These are phyloP conservation scores for Spergularia marina DNA, from an alignment of 148 eudicot genomes.

Conservation along the genomic window DNA sequence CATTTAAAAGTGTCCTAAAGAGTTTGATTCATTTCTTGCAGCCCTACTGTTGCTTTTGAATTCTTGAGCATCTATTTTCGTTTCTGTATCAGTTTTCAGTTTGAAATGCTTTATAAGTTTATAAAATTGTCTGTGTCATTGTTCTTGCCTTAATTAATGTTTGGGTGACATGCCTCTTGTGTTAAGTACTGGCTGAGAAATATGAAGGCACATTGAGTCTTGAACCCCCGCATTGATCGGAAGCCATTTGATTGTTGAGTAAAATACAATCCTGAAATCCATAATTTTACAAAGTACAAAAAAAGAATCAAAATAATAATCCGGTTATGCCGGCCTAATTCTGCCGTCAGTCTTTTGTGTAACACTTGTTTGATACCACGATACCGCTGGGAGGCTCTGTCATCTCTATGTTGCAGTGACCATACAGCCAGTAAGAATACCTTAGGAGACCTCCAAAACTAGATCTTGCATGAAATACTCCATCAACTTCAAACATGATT, in stretches of 20 bases:
- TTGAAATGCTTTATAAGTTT: not conserved
- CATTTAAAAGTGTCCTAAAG: conserved; percentile 17
- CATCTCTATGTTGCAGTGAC: conserved; percentile 50
- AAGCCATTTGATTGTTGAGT: not conserved
- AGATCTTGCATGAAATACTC: conserved; percentile 55
- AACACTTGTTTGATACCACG: conserved; percentile 51
- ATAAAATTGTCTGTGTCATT: not conserved
- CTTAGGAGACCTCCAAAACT: conserved; percentile 49
- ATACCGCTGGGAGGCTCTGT: conserved; percentile 79
- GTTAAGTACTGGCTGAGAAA: not conserved
- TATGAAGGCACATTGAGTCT: not conserved
- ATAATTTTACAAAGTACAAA: conserved; percentile 17
- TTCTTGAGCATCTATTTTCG: not conserved
- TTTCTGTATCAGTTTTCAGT: not conserved
- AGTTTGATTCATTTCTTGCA: conserved; percentile 26
- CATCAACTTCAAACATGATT: conserved; percentile 50
- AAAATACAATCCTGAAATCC: conserved; percentile 16
- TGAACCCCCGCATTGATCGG: not conserved
- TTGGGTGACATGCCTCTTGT: not conserved
- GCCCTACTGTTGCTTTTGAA: conserved; percentile 4
- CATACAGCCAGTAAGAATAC: conserved; percentile 65
- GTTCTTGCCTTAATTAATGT: not conserved
- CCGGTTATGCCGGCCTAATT: not conserved
- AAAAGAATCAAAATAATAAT: not conserved
- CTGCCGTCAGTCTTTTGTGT: conserved; percentile 40